A percentile compares a stretch with the other conserved stretches of the same genome.
Evolutionary conservation across 495 filamentous ascomycete species (phyloP).

Genomic region (Cercophora sp.): DNA sequence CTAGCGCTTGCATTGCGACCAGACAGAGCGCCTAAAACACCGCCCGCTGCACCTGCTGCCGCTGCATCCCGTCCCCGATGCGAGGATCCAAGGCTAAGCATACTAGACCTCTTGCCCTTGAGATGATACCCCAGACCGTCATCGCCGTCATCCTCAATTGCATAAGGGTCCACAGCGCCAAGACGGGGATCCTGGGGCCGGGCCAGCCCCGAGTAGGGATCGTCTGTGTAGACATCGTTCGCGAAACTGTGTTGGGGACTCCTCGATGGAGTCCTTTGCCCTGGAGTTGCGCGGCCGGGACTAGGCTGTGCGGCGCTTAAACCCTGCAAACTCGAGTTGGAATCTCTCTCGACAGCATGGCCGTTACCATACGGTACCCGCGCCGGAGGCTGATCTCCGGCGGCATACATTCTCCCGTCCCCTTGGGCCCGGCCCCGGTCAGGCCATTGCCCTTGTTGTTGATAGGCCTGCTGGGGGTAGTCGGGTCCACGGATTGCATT

Average conservation of each 20-base stretch:
- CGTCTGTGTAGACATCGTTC: conserved; percentile 33
- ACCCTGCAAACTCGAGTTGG: conserved; percentile 22
- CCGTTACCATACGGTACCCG: conserved; percentile 13
- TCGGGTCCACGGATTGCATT: conserved; percentile 57
- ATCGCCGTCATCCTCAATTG: conserved; percentile 81
- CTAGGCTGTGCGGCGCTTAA: conserved; percentile 13
- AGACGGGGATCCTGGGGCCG: conserved; percentile 52
- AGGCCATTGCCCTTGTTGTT: conserved; percentile 27
- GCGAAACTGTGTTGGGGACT: conserved; percentile 21
- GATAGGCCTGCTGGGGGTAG: conserved; percentile 37
- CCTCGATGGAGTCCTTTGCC: conserved; percentile 25
- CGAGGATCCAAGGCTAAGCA: conserved; percentile 47
- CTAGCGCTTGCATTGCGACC: conserved; percentile 32
- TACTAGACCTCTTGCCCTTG: conserved; percentile 43
- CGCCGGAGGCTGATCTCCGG: conserved; percentile 20
- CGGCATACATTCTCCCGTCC: conserved; percentile 8
- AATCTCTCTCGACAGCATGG: conserved; percentile 9
- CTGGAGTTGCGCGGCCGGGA: conserved; percentile 21
- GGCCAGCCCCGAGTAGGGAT: conserved; percentile 55
- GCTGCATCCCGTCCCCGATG: conserved; percentile 33
- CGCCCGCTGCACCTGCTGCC: conserved; percentile 48
- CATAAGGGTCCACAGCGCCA: conserved; percentile 67
- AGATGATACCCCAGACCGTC: conserved; percentile 61
- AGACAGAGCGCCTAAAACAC: conserved; percentile 49
- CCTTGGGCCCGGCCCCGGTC: conserved; percentile 30